These are phyloP conservation scores for Calonectria hongkongensis DNA, from an alignment of 2,329 filamentous ascomycete species.

Conservation along the genomic window DNA sequence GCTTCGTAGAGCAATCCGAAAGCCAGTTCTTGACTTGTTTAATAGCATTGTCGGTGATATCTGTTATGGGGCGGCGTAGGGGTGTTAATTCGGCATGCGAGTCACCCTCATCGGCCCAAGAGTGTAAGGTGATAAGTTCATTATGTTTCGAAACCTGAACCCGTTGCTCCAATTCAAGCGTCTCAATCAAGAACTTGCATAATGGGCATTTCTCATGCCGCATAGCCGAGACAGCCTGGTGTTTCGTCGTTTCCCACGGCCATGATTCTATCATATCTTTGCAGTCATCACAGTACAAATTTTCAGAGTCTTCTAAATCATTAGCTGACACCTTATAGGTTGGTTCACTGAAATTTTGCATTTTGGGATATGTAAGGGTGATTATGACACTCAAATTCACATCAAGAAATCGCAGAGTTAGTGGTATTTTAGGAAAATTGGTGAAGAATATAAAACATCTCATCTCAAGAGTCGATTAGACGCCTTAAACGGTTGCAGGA, in stretches of 20 bases:
- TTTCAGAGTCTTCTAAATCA: not conserved
- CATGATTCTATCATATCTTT: slow-evolving; percentile 13
- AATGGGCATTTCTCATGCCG: slow-evolving; percentile 5
- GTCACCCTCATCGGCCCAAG: slow-evolving; percentile 19
- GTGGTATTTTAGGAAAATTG: not conserved
- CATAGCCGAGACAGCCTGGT: slow-evolving; percentile 19
- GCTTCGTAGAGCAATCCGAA: not conserved
- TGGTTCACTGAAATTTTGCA: not conserved
- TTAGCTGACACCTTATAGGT: not conserved
- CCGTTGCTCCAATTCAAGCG: not conserved
- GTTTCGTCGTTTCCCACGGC: slow-evolving; percentile 12
- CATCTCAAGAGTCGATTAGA: not conserved
- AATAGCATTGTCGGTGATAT: not conserved
- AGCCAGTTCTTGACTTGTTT: slow-evolving; percentile 5
- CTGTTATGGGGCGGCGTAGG: slow-evolving; percentile 8
- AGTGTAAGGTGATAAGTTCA: not conserved
- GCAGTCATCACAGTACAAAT: slow-evolving; percentile 16
- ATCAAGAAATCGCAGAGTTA: too few relatives aligned
- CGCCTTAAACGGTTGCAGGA: not conserved
- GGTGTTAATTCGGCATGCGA: not conserved
- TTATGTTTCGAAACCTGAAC: not conserved
- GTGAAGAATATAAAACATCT: not conserved
- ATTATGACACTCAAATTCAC: not conserved
- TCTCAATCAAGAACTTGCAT: not conserved
- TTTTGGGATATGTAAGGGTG: not conserved